These are phyloP conservation scores for Leucogyrophana mollusca DNA, from an alignment of 768 basidiomycete genomes.

Conservation along the genomic window DNA sequence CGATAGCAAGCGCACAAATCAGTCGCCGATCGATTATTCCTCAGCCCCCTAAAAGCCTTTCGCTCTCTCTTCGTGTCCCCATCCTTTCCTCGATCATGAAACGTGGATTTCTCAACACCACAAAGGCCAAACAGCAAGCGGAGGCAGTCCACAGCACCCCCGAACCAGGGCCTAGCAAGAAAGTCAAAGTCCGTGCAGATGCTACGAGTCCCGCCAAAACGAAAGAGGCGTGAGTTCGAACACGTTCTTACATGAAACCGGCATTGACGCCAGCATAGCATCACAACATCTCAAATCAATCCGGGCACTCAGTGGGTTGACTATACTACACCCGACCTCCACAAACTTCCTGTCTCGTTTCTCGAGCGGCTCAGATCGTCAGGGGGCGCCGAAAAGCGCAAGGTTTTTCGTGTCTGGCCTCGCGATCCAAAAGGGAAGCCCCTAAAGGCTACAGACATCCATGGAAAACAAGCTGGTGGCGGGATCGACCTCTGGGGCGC, in stretches of 20 bases:
- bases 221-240: too few species aligned
- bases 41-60: too few species aligned
- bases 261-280: too few species aligned
- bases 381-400: conserved; percentile 10
- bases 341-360: conserved; percentile 3
- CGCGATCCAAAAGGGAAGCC: conserved; percentile 16
- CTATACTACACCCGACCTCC: background rate
- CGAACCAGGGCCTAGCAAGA: background rate
- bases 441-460: background rate
- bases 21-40: too few species aligned
- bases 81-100: conserved; percentile 12
- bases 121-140: conserved; percentile 10
- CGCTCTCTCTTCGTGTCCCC: too few species aligned
- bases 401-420: conserved; percentile 22
- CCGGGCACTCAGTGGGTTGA: background rate
- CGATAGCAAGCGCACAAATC: too few species aligned
- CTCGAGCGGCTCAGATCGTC: conserved; percentile 1
- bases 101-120: conserved; percentile 17
- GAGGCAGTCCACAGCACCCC: background rate
- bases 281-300: too few species aligned
- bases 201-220: too few species aligned
- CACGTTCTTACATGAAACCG: too few species aligned
- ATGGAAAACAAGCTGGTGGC: conserved; percentile 20
- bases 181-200: background rate
- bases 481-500: conserved; percentile 23